Base-by-base conservation (phyloP, 1,139 yeast species). In the Nakaseomyces sp. region DNA sequence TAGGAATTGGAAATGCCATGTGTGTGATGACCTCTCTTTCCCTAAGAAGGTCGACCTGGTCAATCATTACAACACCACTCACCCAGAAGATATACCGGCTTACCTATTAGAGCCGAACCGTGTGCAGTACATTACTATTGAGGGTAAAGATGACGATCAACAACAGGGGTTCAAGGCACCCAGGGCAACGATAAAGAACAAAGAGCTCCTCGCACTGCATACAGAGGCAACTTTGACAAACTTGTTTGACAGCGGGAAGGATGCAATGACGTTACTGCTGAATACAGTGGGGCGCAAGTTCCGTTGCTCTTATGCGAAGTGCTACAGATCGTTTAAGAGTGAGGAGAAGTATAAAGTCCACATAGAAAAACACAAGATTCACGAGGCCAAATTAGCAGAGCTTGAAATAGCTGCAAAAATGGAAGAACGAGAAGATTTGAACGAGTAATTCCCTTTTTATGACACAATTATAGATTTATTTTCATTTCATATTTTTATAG, bases 1-100 rank as follows among this genome's bases (percentile, higher is more conserved):
- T 13, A 78, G 74, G 50, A 61, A 77, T 29, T 81, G 89, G 87
- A 73, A 73, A 46, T 84, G 93, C 63, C 60, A 64, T 0, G 66
- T 69, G 45, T 79, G 81, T 57, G 63, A 69, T 19, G 55, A 58
- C 9, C 43, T 46, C 7, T 48, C 58, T 9, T 71, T 66, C 44
- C 64, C 62, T 5, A 71, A 68, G 46, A 73, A 73, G 46, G 69
- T 66, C 13, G 70, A 67, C 31, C 57, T 75, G n/a, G 45, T 71
- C 1, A 51, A 54, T 1, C 82, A 77, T 57, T 71, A 71, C 53
- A 59, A 61, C 28, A 52, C 53, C 4, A 47, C 40, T 3, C 81
- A 76, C 57, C 58, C 51, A 4, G 44, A 46, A 7, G 50, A 50
- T 13, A 50, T 50, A 37, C 56, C 57, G n/a, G 41, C 43, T 4